Evolutionary conservation across 352 stramenopile species (phyloP).

Genomic region (Globisporangium cylindrosporum): DNA sequence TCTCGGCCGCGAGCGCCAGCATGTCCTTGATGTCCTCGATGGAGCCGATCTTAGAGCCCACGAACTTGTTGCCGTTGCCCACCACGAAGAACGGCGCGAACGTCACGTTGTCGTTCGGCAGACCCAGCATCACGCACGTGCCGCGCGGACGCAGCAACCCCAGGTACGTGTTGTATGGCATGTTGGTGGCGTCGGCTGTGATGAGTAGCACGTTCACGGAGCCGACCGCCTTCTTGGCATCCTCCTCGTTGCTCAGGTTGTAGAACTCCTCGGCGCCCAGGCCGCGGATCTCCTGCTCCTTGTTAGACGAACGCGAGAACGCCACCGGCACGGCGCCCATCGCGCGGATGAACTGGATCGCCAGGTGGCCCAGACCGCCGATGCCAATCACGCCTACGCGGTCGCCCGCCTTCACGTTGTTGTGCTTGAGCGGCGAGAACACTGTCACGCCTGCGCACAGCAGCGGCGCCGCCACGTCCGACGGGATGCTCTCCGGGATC

Average conservation of each 20-base stretch:
- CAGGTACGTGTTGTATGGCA: too few species aligned
- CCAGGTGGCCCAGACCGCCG: slow-evolving; percentile 85
- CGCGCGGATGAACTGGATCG: slow-evolving; percentile 54
- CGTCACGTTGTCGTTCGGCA: too few species aligned
- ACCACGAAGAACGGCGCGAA: too few species aligned
- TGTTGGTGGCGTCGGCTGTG: too few species aligned
- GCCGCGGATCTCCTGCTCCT: slow-evolving; percentile 55
- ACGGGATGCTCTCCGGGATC: slow-evolving; percentile 70
- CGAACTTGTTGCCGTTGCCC: too few species aligned
- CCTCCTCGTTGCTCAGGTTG: slow-evolving; percentile 31
- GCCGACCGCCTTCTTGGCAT: too few species aligned
- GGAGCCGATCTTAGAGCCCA: too few species aligned
- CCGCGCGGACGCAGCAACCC: too few species aligned
- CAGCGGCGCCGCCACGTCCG: slow-evolving; percentile 54
- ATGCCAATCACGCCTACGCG: slow-evolving; percentile 76
- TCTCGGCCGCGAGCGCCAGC: too few species aligned
- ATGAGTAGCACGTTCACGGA: too few species aligned
- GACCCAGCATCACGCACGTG: too few species aligned
- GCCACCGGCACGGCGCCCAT: slow-evolving; percentile 37
- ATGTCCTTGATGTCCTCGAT: too few species aligned
- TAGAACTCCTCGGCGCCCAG: slow-evolving; percentile 25
- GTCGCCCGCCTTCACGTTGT: slow-evolving; percentile 32
- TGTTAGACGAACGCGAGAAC: slow-evolving; percentile 59
- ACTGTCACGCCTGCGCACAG: slow-evolving; percentile 83
- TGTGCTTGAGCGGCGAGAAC: slow-evolving; percentile 62